Evolutionary conservation across 139 green algal genomes (phyloP), one percentile per base, ranked within the genome.

Genomic region (Coelastrella sp.): DNA sequence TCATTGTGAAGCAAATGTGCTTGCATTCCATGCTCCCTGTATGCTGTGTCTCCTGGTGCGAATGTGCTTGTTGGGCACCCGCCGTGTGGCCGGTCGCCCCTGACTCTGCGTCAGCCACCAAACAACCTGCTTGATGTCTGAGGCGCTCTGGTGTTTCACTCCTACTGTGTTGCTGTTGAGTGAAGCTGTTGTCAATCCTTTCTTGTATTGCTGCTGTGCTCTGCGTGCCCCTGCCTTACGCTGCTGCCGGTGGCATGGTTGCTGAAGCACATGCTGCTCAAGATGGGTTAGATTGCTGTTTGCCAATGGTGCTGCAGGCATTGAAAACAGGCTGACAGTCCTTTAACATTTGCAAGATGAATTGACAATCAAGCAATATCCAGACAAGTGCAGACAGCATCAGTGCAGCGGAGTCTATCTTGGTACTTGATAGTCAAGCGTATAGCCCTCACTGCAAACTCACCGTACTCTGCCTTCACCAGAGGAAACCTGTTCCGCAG

Each of bases 81-180:
- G 35, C 23, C 34, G 30, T 0, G 67, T 79, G 3, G 25, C 35
- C 2, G 67, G 50, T 48, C 80, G 35, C 17, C 50, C 34, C 35
- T 86, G 80, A 40, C 67, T 80, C 40, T 74, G 41, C n/a, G 32
- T 41, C 63, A 86, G 67, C 80, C 80, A 86, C 80, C 67, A 79
- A 32, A 86, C 63, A 50, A 78, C 67, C 19, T 67, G 2, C 48
- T 27, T 57, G 45, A 86, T 79, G 3, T 67, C 66, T 15, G 32
- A 41, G 19, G 67, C 32, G 17, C 13, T 50, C 23, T 37, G 41
- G n/a, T 80, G 48, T 30, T 78, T 77, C 48, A 86, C 41, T 8
- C 66, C 66, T 23, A 86, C 38, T 17, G 67, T 35, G 27, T 79
- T 74, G 67, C 48, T 79, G n/a, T 53, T 72, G 9, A 72, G 15